A percentile compares a stretch with the other conserved stretches of the same genome.
phyloP scores from a whole-genome alignment of 768 basidiomycete species.

The Tubosaeta sp. region DNA sequence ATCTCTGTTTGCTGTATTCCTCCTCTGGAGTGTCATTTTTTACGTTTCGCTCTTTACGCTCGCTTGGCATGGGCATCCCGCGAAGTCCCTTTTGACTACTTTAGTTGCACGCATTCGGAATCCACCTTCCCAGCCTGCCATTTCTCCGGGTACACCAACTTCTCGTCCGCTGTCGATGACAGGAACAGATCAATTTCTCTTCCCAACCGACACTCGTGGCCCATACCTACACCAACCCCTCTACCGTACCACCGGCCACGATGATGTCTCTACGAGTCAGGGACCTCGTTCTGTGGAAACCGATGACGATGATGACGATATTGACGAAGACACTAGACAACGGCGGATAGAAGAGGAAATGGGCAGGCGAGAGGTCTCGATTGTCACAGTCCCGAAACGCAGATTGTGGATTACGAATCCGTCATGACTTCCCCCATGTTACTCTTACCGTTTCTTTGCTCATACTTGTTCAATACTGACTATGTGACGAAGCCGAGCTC shows the following conservation, averaged over 20 bases:
- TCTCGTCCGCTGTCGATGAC: constrained; percentile 39
- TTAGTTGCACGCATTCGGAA: constrained; percentile 43
- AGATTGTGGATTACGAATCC: constrained; percentile 74
- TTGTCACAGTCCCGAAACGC: constrained; percentile 71
- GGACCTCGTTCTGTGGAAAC: constrained; percentile 48
- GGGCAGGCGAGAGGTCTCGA: constrained; percentile 77
- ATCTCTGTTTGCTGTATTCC: constrained; percentile 59
- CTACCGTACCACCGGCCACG: constrained; percentile 45
- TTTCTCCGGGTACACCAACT: constrained; percentile 34
- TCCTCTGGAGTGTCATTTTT: constrained; percentile 56
- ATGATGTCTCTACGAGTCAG: constrained; percentile 37
- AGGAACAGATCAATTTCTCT: constrained; percentile 41
- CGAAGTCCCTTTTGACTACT: constrained; percentile 52
- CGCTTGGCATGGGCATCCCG: constrained; percentile 57
- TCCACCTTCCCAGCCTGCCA: constrained; percentile 23
- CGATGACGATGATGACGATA: constrained; percentile 63
- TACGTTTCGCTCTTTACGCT: constrained; percentile 50
- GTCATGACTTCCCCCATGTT: constrained; percentile 25
- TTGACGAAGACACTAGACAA: constrained; percentile 72
- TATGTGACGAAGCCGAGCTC: constrained; percentile 8
- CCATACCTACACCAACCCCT: constrained; percentile 70
- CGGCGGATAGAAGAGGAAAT: constrained; percentile 79
- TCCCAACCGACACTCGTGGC: constrained; percentile 43
- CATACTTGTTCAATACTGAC: constrained; percentile 22
- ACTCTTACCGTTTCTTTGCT: constrained; percentile 5